phyloP scores from a whole-genome alignment of 306 rosid species.

The Castanea sativa region DNA sequence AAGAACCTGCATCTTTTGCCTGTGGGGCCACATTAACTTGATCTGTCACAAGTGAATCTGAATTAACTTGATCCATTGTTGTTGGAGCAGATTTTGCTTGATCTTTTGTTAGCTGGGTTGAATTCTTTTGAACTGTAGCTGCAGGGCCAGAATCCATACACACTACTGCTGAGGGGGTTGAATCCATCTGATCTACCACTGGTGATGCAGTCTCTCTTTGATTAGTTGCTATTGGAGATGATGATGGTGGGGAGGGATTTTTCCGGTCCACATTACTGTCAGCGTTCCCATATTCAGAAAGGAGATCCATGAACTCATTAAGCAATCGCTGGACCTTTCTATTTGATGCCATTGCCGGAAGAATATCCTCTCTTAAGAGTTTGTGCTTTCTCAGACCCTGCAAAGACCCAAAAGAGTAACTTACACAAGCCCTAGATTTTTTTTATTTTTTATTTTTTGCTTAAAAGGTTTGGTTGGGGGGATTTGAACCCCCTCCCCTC shows the following conservation, averaged over 20 bases:
- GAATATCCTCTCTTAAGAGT: constrained; percentile 88
- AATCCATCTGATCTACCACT: constrained; percentile 23
- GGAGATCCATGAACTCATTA: constrained; percentile 89
- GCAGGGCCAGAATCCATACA: constrained; percentile 11
- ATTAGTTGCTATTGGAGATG: constrained; percentile 30
- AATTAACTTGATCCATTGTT: constrained; percentile 16
- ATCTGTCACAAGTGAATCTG: constrained; percentile 34
- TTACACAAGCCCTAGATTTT: background rate
- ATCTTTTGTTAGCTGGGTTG: constrained; percentile 11
- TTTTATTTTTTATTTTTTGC: too few relatives aligned
- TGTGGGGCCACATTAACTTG: constrained; percentile 34
- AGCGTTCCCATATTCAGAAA: constrained; percentile 62
- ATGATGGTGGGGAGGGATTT: constrained; percentile 23
- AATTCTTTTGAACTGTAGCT: constrained; percentile 18
- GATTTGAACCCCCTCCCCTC: too few relatives aligned
- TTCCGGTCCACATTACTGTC: constrained; percentile 46
- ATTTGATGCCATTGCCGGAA: constrained; percentile 97
- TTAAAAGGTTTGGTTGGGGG: too few relatives aligned
- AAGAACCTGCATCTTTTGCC: constrained; percentile 42
- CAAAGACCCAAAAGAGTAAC: constrained; percentile 14
- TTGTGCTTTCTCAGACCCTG: constrained; percentile 96
- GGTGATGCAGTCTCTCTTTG: constrained; percentile 19
- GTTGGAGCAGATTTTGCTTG: constrained; percentile 21
- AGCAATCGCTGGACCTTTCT: constrained; percentile 95
- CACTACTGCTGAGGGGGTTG: constrained; percentile 18